A percentile compares a stretch with the other conserved stretches of the same genome.
phyloP scores from a whole-genome alignment of 495 filamentous ascomycete genomes.

The Cudoniella acicularis region DNA sequence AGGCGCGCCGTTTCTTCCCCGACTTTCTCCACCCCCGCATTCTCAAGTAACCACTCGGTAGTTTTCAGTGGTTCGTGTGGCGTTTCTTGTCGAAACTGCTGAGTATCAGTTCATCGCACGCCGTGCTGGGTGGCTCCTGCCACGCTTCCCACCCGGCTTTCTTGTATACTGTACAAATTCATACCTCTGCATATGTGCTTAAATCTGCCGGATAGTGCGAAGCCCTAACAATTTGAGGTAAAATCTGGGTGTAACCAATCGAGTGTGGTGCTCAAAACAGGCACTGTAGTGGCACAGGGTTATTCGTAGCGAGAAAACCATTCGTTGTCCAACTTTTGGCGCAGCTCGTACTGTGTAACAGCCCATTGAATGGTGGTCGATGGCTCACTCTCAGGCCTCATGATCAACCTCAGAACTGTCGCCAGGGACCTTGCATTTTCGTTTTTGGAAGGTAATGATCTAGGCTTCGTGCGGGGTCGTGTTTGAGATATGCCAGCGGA shows the following conservation, averaged over 20 bases:
- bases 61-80: not conserved
- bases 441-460: not conserved
- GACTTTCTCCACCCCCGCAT: not conserved
- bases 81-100: not conserved
- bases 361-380: not conserved
- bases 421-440: not conserved
- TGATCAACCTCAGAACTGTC: not conserved
- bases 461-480: not conserved
- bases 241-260: not conserved
- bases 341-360: not conserved
- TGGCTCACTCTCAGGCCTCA: not conserved
- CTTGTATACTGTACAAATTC: not conserved
- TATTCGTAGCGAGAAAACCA: not conserved
- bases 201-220: not conserved
- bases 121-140: not conserved
- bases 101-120: not conserved
- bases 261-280: not conserved
- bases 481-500: not conserved
- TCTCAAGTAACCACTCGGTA: not conserved
- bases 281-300: not conserved
- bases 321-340: not conserved
- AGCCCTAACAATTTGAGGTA: not conserved
- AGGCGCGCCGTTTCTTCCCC: not conserved
- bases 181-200: not conserved
- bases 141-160: not conserved